phyloP scores from a whole-genome alignment of 371 early-diverging fungal species.

The Synchytrium microbalum region DNA sequence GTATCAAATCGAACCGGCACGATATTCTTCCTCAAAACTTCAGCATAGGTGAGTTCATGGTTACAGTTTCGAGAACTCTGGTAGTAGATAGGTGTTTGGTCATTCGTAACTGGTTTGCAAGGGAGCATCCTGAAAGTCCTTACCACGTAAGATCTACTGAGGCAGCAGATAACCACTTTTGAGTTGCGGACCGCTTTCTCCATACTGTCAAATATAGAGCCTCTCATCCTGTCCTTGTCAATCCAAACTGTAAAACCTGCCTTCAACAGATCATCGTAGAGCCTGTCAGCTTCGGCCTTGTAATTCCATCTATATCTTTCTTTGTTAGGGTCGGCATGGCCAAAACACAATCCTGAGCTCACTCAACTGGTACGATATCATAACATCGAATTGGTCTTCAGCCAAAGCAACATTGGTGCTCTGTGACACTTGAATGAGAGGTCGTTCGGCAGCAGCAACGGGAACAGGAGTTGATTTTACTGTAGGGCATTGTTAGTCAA shows the following conservation, averaged over 20 bases:
- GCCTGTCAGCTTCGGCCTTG: slow-evolving; percentile 11
- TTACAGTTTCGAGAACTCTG: slow-evolving; percentile 12
- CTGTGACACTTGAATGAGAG: too few relatives aligned
- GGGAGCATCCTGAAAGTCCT: too few relatives aligned
- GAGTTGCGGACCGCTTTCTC: slow-evolving; percentile 21
- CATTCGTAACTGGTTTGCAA: too few relatives aligned
- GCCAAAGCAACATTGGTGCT: slow-evolving; percentile 2
- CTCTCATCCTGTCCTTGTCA: slow-evolving; percentile 11
- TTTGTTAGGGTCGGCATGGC: neutral
- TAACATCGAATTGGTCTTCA: slow-evolving; percentile 18
- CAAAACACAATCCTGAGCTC: too few relatives aligned
- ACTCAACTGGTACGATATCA: slow-evolving; percentile 18
- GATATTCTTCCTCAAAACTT: slow-evolving; percentile 24
- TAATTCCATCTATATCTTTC: slow-evolving; percentile 13
- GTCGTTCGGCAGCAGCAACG: too few relatives aligned
- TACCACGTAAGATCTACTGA: slow-evolving; percentile 21
- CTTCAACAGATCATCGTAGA: slow-evolving; percentile 9
- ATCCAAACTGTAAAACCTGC: slow-evolving; percentile 21
- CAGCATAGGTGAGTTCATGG: slow-evolving; percentile 26
- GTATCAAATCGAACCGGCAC: slow-evolving; percentile 25
- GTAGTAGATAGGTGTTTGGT: too few relatives aligned
- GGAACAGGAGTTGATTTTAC: too few relatives aligned
- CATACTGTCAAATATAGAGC: slow-evolving; percentile 17
- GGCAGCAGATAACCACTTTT: slow-evolving; percentile 19
- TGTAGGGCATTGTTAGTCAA: too few relatives aligned